A percentile compares a stretch with the other conserved stretches of the same genome.
phyloP scores from a whole-genome alignment of 805 yeast genomes.

The Cyberlindnera misumaiensis region DNA sequence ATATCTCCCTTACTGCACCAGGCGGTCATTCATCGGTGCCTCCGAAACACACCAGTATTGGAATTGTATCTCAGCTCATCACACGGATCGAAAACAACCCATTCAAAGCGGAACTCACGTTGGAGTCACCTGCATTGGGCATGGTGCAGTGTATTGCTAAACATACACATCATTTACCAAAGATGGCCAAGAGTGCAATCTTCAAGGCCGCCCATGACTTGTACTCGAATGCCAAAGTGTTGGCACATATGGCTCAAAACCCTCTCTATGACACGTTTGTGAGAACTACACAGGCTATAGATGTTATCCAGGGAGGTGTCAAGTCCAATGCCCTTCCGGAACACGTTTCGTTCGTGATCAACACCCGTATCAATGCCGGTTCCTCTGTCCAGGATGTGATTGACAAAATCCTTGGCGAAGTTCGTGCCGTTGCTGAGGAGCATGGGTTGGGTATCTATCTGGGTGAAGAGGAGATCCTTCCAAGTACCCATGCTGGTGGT shows the following conservation, averaged over 20 bases:
- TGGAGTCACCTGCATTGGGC: conserved; percentile 47
- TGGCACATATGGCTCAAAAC: conserved; percentile 17
- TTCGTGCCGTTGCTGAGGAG: conserved; percentile 15
- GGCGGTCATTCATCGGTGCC: conserved; percentile 75
- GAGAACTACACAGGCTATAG: conserved; percentile 21
- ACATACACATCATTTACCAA: conserved; percentile 26
- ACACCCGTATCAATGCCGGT: conserved; percentile 61
- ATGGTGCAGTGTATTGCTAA: conserved; percentile 57
- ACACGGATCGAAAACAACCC: conserved; percentile 48
- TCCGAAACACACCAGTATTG: conserved; percentile 70
- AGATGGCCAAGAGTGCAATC: conserved; percentile 24
- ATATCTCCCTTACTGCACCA: conserved; percentile 46
- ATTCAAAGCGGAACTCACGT: conserved; percentile 38
- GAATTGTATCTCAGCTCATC: conserved; percentile 52
- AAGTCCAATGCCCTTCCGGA: conserved; percentile 78
- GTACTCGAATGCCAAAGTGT: conserved; percentile 31
- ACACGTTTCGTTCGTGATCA: conserved; percentile 36
- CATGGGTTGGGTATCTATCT: conserved; percentile 18
- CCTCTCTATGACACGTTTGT: conserved; percentile 11
- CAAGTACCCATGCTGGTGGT: conserved; percentile 22
- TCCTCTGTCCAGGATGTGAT: conserved; percentile 34
- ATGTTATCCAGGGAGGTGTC: conserved; percentile 55
- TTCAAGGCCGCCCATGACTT: conserved; percentile 29
- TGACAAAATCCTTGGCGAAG: conserved; percentile 20
- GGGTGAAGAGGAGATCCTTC: conserved; percentile 8